A percentile compares a stretch with the other conserved stretches of the same genome.
These are phyloP conservation scores for Cucumis cinereus DNA, from an alignment of 306 rosid genomes.

Conservation along the genomic window DNA sequence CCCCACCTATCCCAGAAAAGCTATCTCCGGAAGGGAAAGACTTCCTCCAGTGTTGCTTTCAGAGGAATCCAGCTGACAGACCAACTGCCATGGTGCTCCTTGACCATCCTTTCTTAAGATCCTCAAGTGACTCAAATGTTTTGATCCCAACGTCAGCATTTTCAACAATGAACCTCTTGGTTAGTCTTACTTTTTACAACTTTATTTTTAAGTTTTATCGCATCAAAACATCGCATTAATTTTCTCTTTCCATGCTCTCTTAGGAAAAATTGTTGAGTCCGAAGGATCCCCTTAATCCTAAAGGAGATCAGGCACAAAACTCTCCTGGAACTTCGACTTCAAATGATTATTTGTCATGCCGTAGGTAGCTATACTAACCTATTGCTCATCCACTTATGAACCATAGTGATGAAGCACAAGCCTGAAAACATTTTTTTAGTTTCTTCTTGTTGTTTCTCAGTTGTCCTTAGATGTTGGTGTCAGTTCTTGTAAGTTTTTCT, in stretches of 20 bases:
- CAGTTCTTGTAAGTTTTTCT: conserved; percentile 21
- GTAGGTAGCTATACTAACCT: conserved; percentile 27
- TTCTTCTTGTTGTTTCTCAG: conserved; percentile 14
- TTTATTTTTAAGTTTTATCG: neutral
- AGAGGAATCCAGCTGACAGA: conserved; percentile 80
- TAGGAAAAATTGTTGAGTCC: conserved; percentile 44
- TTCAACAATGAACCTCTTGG: conserved; percentile 32
- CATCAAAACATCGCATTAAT: neutral
- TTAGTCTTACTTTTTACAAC: conserved; percentile 31
- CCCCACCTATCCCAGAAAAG: conserved; percentile 64
- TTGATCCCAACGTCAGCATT: conserved; percentile 15
- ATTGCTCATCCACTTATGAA: neutral
- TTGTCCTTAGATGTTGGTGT: conserved; percentile 7
- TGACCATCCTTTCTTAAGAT: conserved; percentile 62
- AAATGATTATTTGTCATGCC: conserved; percentile 18
- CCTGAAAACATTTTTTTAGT: conserved; percentile 11
- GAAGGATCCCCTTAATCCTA: conserved; percentile 12
- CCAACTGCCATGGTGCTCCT: conserved; percentile 58
- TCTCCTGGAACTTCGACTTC: conserved; percentile 18
- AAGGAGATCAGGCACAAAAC: conserved; percentile 16
- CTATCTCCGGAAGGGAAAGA: conserved; percentile 71
- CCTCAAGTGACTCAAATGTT: conserved; percentile 33
- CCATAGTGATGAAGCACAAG: neutral
- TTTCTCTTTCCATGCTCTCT: neutral
- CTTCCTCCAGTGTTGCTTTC: conserved; percentile 69